Conservation (phyloP, 805 yeast species). For the Wickerhamomyces xylosicus region DNA sequence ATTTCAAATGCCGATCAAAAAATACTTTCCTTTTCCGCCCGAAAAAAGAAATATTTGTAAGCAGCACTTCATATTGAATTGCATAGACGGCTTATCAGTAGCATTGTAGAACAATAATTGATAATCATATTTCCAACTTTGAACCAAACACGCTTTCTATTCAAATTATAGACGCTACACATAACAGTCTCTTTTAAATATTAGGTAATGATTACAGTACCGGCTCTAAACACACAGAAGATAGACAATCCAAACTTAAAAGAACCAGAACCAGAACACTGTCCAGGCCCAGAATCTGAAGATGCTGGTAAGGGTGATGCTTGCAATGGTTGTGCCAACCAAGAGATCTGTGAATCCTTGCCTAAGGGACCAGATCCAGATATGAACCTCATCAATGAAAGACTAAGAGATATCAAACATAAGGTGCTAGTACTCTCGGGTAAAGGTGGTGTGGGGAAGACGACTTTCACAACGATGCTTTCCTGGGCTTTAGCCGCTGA, state of each 20-base stretch:
- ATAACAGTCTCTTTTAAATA: no score
- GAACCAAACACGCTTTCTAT: no score
- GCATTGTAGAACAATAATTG: no score
- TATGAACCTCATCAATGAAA: conserved; percentile 59
- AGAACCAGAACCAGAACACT: conserved; percentile 90
- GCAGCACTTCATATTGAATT: no score
- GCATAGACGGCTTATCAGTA: no score
- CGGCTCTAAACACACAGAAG: conserved; percentile 9
- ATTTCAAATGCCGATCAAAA: no score
- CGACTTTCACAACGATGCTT: conserved; percentile 92
- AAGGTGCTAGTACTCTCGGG: conserved; percentile 78
- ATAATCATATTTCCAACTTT: no score
- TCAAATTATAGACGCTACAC: no score
- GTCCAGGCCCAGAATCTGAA: conserved; percentile 97
- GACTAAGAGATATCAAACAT: conserved; percentile 59
- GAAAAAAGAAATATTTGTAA: no score
- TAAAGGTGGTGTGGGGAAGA: conserved; percentile 95
- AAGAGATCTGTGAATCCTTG: conserved; percentile 76
- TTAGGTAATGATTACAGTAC: conserved; percentile 9
- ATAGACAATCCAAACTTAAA: conserved; percentile 22
- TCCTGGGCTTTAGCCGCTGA: conserved; percentile 90
- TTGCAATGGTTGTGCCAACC: conserved; percentile 91
- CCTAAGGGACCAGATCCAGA: conserved; percentile 97
- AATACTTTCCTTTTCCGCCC: no score
- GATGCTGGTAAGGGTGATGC: conserved; percentile 91